These are phyloP conservation scores for Incumbomyces delicatus DNA, from an alignment of 2,329 filamentous ascomycete species.

Conservation along the genomic window DNA sequence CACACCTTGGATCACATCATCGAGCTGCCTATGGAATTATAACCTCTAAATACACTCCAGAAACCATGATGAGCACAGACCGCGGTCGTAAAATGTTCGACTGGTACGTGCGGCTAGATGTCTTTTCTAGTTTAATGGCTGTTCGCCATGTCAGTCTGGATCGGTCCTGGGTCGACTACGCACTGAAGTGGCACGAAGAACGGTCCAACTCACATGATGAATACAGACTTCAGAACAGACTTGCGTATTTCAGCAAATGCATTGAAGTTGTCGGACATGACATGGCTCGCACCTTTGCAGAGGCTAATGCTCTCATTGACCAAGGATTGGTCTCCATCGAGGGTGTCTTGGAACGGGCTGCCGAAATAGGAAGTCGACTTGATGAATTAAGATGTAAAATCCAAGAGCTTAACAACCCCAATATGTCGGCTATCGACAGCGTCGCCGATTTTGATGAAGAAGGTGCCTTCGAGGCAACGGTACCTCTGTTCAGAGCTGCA, in stretches of 20 bases:
- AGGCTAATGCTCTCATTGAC: constrained; percentile 25
- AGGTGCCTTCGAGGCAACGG: constrained; percentile 34
- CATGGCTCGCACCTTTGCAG: constrained; percentile 67
- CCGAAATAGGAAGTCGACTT: constrained; percentile 38
- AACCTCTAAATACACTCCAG: constrained; percentile 64
- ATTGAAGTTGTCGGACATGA: constrained; percentile 64
- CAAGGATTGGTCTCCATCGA: constrained; percentile 55
- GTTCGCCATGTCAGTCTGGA: constrained; percentile 64
- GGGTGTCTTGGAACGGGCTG: constrained; percentile 56
- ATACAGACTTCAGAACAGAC: not conserved
- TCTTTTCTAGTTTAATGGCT: constrained; percentile 73
- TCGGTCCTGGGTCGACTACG: constrained; percentile 65
- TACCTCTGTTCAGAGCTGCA: constrained; percentile 53
- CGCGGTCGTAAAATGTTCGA: constrained; percentile 62
- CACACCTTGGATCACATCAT: constrained; percentile 86
- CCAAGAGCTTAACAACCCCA: constrained; percentile 53
- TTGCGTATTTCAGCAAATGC: not conserved
- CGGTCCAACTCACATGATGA: constrained; percentile 38
- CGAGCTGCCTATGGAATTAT: constrained; percentile 78
- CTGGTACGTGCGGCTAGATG: constrained; percentile 90
- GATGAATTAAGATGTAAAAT: constrained; percentile 41
- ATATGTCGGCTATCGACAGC: constrained; percentile 50
- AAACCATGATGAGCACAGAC: constrained; percentile 61
- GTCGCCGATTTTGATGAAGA: constrained; percentile 25
- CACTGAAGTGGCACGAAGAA: constrained; percentile 53